phyloP scores from a whole-genome alignment of 352 stramenopile genomes.

The Phytophthora pluvialis region DNA sequence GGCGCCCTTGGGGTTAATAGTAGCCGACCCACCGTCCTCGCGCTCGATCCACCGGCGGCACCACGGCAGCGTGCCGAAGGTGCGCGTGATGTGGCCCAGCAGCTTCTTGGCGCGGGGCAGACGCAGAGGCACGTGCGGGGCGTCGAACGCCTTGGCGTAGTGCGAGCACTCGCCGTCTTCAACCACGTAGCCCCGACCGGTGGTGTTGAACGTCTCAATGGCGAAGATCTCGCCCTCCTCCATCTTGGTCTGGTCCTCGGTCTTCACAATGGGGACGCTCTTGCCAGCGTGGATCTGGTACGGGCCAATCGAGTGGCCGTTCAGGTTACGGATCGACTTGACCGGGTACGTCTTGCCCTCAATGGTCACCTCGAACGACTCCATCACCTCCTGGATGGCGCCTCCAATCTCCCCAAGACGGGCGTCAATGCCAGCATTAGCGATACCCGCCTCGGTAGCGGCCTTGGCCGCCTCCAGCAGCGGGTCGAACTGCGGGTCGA shows the following conservation, averaged over 20 bases:
- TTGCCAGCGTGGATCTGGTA: slow-evolving; percentile 98
- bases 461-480: slow-evolving; percentile 92
- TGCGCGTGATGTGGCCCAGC: slow-evolving; percentile 98
- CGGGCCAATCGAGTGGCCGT: slow-evolving; percentile 97
- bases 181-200: slow-evolving; percentile 86
- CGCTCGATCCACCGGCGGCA: slow-evolving; percentile 97
- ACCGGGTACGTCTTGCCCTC: slow-evolving; percentile 96
- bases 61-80: slow-evolving; percentile 99
- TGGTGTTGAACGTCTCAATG: slow-evolving; percentile 97
- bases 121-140: slow-evolving; percentile 94
- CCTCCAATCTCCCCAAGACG: slow-evolving; percentile 64
- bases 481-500: slow-evolving; percentile 95
- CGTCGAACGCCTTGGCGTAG: slow-evolving; percentile 98
- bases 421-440: slow-evolving; percentile 94
- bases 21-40: slow-evolving; percentile 95
- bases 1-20: slow-evolving; percentile 91
- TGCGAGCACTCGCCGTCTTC: slow-evolving; percentile 97
- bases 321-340: slow-evolving; percentile 97
- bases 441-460: slow-evolving; percentile 95
- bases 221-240: slow-evolving; percentile 98
- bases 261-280: slow-evolving; percentile 97
- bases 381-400: slow-evolving; percentile 34
- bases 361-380: slow-evolving; percentile 84
- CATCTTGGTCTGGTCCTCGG: slow-evolving; percentile 94
- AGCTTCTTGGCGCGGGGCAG: slow-evolving; percentile 94